Percentiles rank a stretch among this genome's conserved stretches.
Conservation (phyloP, 2,329 filamentous ascomycete genomes). For the Exophiala sp. region DNA sequence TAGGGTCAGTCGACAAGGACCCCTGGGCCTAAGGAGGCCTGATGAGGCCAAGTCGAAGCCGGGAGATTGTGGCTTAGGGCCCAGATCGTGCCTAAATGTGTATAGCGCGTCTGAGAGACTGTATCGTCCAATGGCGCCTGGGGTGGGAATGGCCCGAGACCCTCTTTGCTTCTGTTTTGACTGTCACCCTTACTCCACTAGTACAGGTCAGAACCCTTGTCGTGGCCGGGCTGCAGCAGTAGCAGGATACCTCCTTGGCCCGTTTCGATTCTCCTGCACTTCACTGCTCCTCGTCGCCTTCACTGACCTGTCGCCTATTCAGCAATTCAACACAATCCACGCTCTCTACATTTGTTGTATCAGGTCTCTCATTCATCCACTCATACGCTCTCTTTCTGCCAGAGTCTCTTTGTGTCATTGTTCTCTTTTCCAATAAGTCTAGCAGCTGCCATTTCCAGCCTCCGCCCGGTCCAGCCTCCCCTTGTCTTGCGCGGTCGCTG, state of each 20-base stretch:
- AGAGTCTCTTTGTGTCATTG: constrained; percentile 15
- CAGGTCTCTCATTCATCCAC: constrained; percentile 16
- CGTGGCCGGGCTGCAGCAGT: neutral
- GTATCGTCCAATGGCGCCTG: neutral
- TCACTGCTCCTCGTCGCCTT: constrained; percentile 5
- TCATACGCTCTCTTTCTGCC: constrained; percentile 6
- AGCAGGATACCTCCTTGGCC: neutral
- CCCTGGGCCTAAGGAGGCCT: neutral
- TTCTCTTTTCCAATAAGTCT: constrained; percentile 9
- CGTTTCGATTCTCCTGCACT: constrained; percentile 4
- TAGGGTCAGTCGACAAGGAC: neutral
- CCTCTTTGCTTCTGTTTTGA: neutral
- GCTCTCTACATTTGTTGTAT: constrained; percentile 19
- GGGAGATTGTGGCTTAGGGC: neutral
- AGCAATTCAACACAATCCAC: constrained; percentile 7
- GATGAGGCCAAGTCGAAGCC: neutral
- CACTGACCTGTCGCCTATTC: constrained; percentile 9
- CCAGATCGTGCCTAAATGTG: neutral
- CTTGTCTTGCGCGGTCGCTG: constrained; percentile 4
- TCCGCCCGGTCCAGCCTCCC: constrained; percentile 16
- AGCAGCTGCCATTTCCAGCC: constrained; percentile 6
- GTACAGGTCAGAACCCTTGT: neutral
- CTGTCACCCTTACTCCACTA: neutral
- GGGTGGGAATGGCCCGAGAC: neutral
- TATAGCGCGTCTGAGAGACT: neutral